phyloP scores from a whole-genome alignment of 169 alveolate genomes.

The Eimeria falciformis region DNA sequence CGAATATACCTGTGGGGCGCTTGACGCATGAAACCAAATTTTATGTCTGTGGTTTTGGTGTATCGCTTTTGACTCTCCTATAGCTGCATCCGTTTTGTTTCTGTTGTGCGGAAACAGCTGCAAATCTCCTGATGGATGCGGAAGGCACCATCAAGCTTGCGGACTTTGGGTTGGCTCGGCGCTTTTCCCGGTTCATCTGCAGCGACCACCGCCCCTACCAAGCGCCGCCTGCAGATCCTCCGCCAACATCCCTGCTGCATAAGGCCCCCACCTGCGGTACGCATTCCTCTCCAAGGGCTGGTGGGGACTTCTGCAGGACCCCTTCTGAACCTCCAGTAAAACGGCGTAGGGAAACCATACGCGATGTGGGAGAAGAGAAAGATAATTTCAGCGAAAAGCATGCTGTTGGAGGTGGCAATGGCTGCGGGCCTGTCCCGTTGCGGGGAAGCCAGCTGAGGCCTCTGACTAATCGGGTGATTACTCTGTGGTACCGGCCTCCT shows the following conservation, averaged over 20 bases:
- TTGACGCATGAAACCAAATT: too few relatives aligned
- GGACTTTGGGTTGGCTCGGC: conserved; percentile 97
- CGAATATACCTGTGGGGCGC: too few relatives aligned
- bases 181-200: neutral
- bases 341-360: too few relatives aligned
- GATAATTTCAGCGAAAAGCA: too few relatives aligned
- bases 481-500: conserved; percentile 95
- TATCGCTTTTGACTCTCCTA: neutral
- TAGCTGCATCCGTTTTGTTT: neutral
- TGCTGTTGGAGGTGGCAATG: too few relatives aligned
- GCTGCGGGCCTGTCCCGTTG: neutral
- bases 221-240: too few relatives aligned
- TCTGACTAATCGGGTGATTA: conserved; percentile 91
- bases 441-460: neutral
- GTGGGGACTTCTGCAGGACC: too few relatives aligned
- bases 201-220: neutral
- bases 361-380: too few relatives aligned
- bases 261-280: too few relatives aligned
- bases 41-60: neutral
- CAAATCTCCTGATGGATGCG: conserved; percentile 87
- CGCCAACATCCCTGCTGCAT: too few relatives aligned
- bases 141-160: conserved; percentile 96
- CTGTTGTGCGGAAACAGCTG: conserved; percentile 2
- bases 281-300: too few relatives aligned
- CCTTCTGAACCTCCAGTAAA: too few relatives aligned